Evolutionary conservation across 345 rosid genomes (phyloP).

Genomic region (Pistacia integerrima): DNA sequence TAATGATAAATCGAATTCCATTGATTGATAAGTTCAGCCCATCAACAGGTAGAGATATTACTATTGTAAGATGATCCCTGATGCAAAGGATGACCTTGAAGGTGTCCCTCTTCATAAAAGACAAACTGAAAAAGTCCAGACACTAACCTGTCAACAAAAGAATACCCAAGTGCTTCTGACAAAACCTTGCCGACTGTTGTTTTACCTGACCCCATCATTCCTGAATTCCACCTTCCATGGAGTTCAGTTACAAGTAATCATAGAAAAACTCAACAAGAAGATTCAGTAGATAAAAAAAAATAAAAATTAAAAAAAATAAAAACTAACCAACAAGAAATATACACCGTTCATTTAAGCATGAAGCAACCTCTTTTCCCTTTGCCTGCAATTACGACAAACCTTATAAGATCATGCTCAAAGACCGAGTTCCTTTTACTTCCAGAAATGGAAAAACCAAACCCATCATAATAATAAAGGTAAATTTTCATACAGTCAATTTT

Average conservation of each 20-base stretch:
- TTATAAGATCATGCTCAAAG: background rate
- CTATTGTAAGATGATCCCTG: background rate
- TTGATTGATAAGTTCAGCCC: background rate
- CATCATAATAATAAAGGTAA: background rate
- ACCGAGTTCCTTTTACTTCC: background rate
- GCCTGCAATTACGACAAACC: conserved; percentile 27
- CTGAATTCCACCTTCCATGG: conserved; percentile 21
- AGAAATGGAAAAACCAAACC: background rate
- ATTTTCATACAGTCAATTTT: background rate
- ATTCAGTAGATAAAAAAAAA: background rate
- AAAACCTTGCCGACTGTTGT: conserved; percentile 50
- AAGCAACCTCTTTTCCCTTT: conserved; percentile 33
- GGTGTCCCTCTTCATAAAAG: background rate
- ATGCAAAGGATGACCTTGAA: background rate
- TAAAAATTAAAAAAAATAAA: background rate
- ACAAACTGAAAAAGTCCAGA: background rate
- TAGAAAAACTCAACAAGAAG: background rate
- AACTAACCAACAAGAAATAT: conserved; percentile 56
- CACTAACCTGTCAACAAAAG: conserved; percentile 50
- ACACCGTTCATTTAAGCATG: conserved; percentile 34
- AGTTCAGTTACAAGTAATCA: conserved; percentile 11
- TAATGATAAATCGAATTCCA: background rate
- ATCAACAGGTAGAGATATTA: background rate
- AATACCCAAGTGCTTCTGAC: conserved; percentile 41
- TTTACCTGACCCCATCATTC: conserved; percentile 66